A percentile compares a stretch with the other conserved stretches of the same genome.
These are phyloP conservation scores for Neoascochyta sp. DNA, from an alignment of 2,329 filamentous ascomycete genomes.

Conservation along the genomic window DNA sequence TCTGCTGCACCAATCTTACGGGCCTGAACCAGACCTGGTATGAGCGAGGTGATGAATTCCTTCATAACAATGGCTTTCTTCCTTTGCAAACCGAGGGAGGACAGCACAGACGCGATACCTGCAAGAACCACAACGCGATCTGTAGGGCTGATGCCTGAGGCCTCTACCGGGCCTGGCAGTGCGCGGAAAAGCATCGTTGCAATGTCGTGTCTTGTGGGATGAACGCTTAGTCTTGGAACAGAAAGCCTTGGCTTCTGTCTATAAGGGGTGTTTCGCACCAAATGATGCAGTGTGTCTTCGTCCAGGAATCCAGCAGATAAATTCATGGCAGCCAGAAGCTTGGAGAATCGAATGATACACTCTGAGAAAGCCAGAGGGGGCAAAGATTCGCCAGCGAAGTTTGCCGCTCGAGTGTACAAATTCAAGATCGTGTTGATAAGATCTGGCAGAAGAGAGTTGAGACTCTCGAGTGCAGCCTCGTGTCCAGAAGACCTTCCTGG, in stretches of 20 bases:
- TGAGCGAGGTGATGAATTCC: conserved; percentile 77
- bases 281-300: conserved; percentile 51
- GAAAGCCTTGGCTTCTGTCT: conserved; percentile 42
- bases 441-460: conserved; percentile 64
- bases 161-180: conserved; percentile 53
- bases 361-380: conserved; percentile 70
- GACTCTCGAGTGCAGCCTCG: conserved; percentile 43
- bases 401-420: conserved; percentile 66
- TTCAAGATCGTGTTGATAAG: conserved; percentile 70
- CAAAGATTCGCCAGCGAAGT: conserved; percentile 62
- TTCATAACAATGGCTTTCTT: conserved; percentile 90
- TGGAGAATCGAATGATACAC: conserved; percentile 68
- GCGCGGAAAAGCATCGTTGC: conserved; percentile 38
- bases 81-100: conserved; percentile 71
- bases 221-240: conserved; percentile 32
- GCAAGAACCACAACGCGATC: conserved; percentile 77
- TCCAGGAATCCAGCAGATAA: conserved; percentile 61
- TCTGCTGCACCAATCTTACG: conserved; percentile 92
- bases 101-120: conserved; percentile 83
- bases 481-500: conserved; percentile 44
- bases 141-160: conserved; percentile 62
- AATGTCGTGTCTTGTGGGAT: conserved; percentile 37
- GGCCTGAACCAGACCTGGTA: conserved; percentile 82
- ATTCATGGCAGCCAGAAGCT: conserved; percentile 65
- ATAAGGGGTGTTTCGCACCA: conserved; percentile 44